phyloP scores from a whole-genome alignment of 805 yeast species.

The Saccharomycopsis microspora region DNA sequence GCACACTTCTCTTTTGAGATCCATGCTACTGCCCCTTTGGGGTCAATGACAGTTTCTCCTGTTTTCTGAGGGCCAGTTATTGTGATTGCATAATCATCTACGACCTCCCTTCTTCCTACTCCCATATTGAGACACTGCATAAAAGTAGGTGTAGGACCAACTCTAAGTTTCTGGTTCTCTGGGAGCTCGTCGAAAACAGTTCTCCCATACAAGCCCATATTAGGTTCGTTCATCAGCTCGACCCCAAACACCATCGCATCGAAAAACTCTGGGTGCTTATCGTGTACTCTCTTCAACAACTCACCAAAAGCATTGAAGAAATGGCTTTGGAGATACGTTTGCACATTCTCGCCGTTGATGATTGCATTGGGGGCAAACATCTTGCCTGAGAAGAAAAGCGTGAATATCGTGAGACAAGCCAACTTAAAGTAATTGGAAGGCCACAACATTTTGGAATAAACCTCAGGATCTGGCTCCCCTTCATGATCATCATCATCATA shows the following conservation, averaged over 20 bases:
- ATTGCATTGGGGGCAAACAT: conserved; percentile 65
- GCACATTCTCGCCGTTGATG: conserved; percentile 66
- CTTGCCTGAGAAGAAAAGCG: conserved; percentile 72
- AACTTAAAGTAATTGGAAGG: conserved; percentile 73
- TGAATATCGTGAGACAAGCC: conserved; percentile 74
- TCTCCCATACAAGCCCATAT: conserved; percentile 59
- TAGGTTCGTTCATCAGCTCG: conserved; percentile 83
- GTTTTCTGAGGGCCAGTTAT: conserved; percentile 66
- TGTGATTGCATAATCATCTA: conserved; percentile 62
- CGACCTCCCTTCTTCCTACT: conserved; percentile 58
- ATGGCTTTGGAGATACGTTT: conserved; percentile 60
- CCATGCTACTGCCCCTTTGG: conserved; percentile 66
- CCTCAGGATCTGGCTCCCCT: conserved; percentile 7
- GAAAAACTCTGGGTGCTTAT: conserved; percentile 32
- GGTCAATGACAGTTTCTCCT: conserved; percentile 48
- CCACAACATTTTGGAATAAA: conserved; percentile 84
- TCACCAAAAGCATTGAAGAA: conserved; percentile 43
- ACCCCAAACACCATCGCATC: conserved; percentile 53
- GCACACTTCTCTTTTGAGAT: conserved; percentile 30
- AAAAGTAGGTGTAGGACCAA: conserved; percentile 78
- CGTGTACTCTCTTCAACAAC: conserved; percentile 31
- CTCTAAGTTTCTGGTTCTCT: conserved; percentile 48
- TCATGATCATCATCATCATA: conserved; percentile 27
- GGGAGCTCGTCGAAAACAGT: conserved; percentile 45
- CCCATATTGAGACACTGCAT: conserved; percentile 67